Evolutionary conservation across 129 eudicot genomes (phyloP), one percentile per base, ranked within the genome.

Genomic region (Chrysanthemum makinoi): DNA sequence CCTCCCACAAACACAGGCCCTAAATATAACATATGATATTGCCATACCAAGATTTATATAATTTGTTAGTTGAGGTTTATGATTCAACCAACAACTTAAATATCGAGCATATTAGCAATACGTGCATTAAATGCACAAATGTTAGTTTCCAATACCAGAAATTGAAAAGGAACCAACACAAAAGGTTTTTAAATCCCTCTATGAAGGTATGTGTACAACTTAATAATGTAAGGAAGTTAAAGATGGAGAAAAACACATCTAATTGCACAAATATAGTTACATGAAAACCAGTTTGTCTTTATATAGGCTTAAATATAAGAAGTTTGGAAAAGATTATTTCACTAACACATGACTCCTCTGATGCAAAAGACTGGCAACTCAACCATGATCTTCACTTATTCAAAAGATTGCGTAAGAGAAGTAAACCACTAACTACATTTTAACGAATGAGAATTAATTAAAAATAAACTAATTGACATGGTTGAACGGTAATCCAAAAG

Each of bases 371-470:
- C 13, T 28, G 16, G 18, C 66, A 61, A 14, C 3, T 12, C 44
- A 10, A 10, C 46, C 65, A 60, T 24, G 65, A 61, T 19, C 65
- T 13, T 61, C 16, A 62, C 11, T 13, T 6, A 30, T 62, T 2
- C 1, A 30, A 30, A 33, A 11, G 48, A 30, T 10, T 5, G 15
- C 6, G 14, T 30, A 12, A 62, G 2, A 26, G 14, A 46, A 26
- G 9, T 59, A 59, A 22, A 59, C 64, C 12, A 59, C 46, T 15
- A 33, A 30, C 66, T 62, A 30, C 43, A 61, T n/a, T 66, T 47
- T n/a, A 58, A 16, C 13, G 49, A 3, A 3, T 13, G 2, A 22
- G 46, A 28, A 24, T 35, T 35, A 35, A 35, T 35, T 35, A 39
- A 0, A 48, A 14, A 49, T 20, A 49, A 49, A 12, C 16, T 22